A percentile compares a stretch with the other conserved stretches of the same genome.
phyloP scores from a whole-genome alignment of 2,329 filamentous ascomycete genomes.

The Xylariaceae sp. region DNA sequence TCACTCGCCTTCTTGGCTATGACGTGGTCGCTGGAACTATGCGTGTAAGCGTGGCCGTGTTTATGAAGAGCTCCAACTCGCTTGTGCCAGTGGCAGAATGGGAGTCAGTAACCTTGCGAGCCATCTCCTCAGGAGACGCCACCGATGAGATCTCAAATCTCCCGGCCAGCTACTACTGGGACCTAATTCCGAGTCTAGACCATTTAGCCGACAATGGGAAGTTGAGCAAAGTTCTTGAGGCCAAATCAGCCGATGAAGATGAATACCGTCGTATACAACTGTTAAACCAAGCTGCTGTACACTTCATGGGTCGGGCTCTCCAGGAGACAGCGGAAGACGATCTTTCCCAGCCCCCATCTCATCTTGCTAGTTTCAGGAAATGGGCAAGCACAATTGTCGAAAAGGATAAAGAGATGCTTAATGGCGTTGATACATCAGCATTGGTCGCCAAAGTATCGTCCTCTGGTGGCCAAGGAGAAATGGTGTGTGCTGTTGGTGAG shows the following conservation, averaged over 20 bases:
- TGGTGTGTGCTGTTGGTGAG: conserved; percentile 36
- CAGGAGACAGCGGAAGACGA: conserved; percentile 31
- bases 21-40: conserved; percentile 37
- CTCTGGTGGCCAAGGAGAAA: conserved; percentile 31
- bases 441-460: conserved; percentile 20
- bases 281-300: conserved; percentile 28
- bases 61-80: conserved; percentile 21
- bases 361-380: conserved; percentile 28
- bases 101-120: conserved; percentile 30
- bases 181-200: conserved; percentile 35
- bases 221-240: conserved; percentile 36
- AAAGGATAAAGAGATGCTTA: neutral
- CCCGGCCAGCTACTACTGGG: conserved; percentile 35
- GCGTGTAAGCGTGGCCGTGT: conserved; percentile 38
- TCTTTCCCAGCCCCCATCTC: conserved; percentile 29
- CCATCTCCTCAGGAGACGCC: conserved; percentile 14
- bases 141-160: conserved; percentile 29
- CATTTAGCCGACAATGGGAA: conserved; percentile 32
- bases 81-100: conserved; percentile 34
- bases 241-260: conserved; percentile 24
- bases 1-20: conserved; percentile 35
- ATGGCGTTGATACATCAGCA: conserved; percentile 8
- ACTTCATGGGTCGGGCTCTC: conserved; percentile 34
- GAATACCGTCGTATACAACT: neutral
- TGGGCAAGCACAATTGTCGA: conserved; percentile 25